Percentiles rank a stretch among this genome's conserved stretches.
phyloP scores from a whole-genome alignment of 1,284 basidiomycete species.

The Leccinum fallax region DNA sequence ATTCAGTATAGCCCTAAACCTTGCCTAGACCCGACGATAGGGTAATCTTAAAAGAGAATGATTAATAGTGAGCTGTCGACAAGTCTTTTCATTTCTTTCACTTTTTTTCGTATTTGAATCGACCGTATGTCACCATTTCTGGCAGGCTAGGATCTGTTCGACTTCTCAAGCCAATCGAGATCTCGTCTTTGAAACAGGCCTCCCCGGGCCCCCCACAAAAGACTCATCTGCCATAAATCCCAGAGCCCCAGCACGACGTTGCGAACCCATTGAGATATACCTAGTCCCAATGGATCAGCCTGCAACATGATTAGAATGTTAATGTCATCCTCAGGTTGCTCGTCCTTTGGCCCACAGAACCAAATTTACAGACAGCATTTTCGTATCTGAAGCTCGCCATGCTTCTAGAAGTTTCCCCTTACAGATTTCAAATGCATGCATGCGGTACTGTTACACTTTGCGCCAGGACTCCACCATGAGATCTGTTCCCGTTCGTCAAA shows the following conservation, averaged over 20 bases:
- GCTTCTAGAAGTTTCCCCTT: background rate
- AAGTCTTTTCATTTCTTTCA: background rate
- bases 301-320: background rate
- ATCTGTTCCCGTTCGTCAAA: background rate
- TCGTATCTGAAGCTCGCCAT: background rate
- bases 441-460: background rate
- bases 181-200: background rate
- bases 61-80: background rate
- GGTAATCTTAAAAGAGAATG: background rate
- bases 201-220: background rate
- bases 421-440: background rate
- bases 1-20: background rate
- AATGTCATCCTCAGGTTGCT: background rate
- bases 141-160: background rate
- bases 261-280: background rate
- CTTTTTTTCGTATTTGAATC: background rate
- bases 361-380: background rate
- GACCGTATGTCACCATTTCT: background rate
- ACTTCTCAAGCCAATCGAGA: background rate
- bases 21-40: background rate
- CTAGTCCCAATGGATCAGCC: too few species aligned
- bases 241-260: background rate
- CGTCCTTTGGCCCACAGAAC: background rate
- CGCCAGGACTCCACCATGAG: background rate
- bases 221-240: background rate